Evolutionary conservation across 805 yeast species (phyloP).

Genomic region (Suhomyces faveliae): DNA sequence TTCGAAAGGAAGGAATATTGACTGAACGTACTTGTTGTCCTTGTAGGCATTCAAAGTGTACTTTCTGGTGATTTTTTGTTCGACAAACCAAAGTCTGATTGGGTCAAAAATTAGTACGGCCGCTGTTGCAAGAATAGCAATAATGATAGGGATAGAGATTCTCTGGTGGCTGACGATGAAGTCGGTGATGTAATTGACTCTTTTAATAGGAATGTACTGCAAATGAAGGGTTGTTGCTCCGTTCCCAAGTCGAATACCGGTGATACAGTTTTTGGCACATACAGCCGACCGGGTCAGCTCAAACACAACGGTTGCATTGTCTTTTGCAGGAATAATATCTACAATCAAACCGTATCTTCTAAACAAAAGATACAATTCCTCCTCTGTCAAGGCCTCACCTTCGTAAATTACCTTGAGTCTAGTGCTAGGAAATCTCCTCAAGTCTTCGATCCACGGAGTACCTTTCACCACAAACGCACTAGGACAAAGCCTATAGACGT

Average conservation of each 20-base stretch:
- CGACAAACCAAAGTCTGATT: constrained; percentile 76
- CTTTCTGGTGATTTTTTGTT: constrained; percentile 64
- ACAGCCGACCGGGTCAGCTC: constrained; percentile 64
- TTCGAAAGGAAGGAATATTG: constrained; percentile 28
- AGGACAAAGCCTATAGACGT: constrained; percentile 34
- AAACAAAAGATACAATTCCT: constrained; percentile 73
- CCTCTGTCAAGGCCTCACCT: constrained; percentile 76
- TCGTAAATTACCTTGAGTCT: constrained; percentile 66
- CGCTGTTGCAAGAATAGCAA: constrained; percentile 75
- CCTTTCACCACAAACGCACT: constrained; percentile 79
- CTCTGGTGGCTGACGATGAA: constrained; percentile 74
- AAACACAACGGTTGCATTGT: constrained; percentile 49
- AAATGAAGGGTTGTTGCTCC: constrained; percentile 65
- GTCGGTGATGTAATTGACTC: constrained; percentile 52
- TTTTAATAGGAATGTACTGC: constrained; percentile 59
- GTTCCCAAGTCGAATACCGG: constrained; percentile 63
- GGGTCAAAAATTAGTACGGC: constrained; percentile 93
- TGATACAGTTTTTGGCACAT: constrained; percentile 85
- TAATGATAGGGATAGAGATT: constrained; percentile 72
- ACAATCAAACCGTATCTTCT: constrained; percentile 83
- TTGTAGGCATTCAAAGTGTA: constrained; percentile 51
- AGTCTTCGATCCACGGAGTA: constrained; percentile 93
- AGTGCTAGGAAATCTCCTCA: constrained; percentile 70
- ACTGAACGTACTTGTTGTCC: constrained; percentile 28
- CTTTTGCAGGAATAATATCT: constrained; percentile 63